Evolutionary conservation across 2,329 filamentous ascomycete genomes (phyloP).

Genomic region (Trichoderma arundinaceum): DNA sequence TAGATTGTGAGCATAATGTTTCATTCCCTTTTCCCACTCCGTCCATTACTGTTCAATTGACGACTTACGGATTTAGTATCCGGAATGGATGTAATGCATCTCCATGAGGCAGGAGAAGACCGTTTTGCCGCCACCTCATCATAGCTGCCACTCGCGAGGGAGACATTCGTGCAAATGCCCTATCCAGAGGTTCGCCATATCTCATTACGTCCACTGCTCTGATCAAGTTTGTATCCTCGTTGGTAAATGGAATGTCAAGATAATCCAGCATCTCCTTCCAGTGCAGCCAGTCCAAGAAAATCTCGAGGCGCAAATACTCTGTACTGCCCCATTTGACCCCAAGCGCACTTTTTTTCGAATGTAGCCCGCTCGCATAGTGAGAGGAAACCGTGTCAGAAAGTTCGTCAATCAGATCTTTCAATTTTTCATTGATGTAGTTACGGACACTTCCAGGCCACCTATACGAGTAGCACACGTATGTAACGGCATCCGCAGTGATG

Average conservation of each 20-base stretch:
- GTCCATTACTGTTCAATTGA: too few species aligned
- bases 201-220: conserved; percentile 31
- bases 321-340: neutral
- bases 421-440: neutral
- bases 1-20: neutral
- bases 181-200: conserved; percentile 19
- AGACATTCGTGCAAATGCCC: conserved; percentile 33
- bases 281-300: neutral
- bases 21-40: neutral
- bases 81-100: conserved; percentile 33
- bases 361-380: neutral
- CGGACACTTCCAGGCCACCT: conserved; percentile 30
- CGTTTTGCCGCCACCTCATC: conserved; percentile 36
- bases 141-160: conserved; percentile 32
- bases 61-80: conserved; percentile 37
- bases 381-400: neutral
- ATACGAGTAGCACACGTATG: conserved; percentile 41
- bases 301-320: neutral
- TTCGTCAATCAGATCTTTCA: neutral
- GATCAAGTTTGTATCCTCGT: neutral
- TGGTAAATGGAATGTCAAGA: neutral
- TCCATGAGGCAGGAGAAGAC: conserved; percentile 37
- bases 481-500: conserved; percentile 36
- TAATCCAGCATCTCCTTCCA: neutral
- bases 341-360: too few species aligned